Conservation (phyloP, 1,284 basidiomycete genomes). For the Somion occarium region DNA sequence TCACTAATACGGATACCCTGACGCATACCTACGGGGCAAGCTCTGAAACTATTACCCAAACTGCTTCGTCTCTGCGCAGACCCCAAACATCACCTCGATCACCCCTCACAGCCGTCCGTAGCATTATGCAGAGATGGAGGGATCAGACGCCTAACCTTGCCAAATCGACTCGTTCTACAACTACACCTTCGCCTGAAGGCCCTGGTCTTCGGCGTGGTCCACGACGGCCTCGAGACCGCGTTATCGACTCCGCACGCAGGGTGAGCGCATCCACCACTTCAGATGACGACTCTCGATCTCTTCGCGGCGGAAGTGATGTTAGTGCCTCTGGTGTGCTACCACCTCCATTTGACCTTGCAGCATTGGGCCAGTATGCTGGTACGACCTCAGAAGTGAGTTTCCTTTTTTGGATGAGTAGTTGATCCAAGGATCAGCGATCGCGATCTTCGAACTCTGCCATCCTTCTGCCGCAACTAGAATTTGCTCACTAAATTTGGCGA, state of each 20-base stretch:
- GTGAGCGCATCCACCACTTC: constrained; percentile 11
- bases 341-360: constrained; percentile 41
- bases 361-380: constrained; percentile 35
- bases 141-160: constrained; percentile 48
- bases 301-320: constrained; percentile 23
- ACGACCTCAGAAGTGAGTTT: constrained; percentile 39
- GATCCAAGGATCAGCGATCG: constrained; percentile 12
- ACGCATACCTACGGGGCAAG: constrained; percentile 22
- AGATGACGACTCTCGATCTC: constrained; percentile 13
- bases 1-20: constrained; percentile 23
- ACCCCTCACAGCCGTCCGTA: constrained; percentile 67
- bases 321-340: constrained; percentile 33
- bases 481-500: neutral
- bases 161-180: constrained; percentile 26
- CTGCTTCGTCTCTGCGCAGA: constrained; percentile 38
- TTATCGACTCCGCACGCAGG: neutral
- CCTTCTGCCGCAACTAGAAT: neutral
- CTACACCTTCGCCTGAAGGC: constrained; percentile 40
- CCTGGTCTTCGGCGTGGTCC: constrained; percentile 27
- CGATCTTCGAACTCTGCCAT: constrained; percentile 5
- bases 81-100: constrained; percentile 60
- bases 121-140: constrained; percentile 79
- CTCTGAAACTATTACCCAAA: constrained; percentile 26
- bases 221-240: neutral
- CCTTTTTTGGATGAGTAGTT: constrained; percentile 5